phyloP scores from a whole-genome alignment of 2,329 filamentous ascomycete species.

The Fusarium neocosmosporiellum region DNA sequence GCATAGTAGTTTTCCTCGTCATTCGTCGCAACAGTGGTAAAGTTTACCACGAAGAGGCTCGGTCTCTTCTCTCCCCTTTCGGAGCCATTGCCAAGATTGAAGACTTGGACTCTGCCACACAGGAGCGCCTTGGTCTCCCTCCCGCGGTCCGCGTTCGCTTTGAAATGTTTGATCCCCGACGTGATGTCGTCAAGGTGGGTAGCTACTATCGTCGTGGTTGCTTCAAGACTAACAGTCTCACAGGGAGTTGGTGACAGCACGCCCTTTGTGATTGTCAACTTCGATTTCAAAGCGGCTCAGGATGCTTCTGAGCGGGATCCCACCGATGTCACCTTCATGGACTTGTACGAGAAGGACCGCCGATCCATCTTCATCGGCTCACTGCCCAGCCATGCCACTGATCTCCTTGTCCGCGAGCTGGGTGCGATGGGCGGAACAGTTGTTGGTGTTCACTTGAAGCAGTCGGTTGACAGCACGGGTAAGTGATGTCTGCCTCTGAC shows the following conservation, averaged over 20 bases:
- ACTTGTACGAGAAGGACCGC: slow-evolving; percentile 55
- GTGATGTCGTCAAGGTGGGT: slow-evolving; percentile 62
- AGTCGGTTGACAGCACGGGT: slow-evolving; percentile 13
- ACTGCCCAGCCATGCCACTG: slow-evolving; percentile 52
- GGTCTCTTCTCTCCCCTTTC: slow-evolving; percentile 54
- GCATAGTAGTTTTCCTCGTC: slow-evolving; percentile 61
- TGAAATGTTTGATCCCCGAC: slow-evolving; percentile 60
- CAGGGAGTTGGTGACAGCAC: neutral
- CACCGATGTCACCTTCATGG: slow-evolving; percentile 22
- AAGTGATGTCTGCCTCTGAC: slow-evolving; percentile 7
- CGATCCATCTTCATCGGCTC: slow-evolving; percentile 62
- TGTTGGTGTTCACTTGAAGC: slow-evolving; percentile 22
- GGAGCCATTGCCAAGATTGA: slow-evolving; percentile 58
- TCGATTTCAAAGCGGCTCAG: slow-evolving; percentile 16
- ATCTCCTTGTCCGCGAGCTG: slow-evolving; percentile 51
- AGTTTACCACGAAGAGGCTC: slow-evolving; percentile 58
- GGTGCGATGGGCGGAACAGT: slow-evolving; percentile 55
- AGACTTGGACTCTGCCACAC: slow-evolving; percentile 48
- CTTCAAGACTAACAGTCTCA: neutral
- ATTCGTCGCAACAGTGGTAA: slow-evolving; percentile 49
- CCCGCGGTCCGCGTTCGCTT: slow-evolving; percentile 61
- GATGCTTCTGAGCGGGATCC: slow-evolving; percentile 12
- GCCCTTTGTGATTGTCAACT: slow-evolving; percentile 17
- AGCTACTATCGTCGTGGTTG: neutral
- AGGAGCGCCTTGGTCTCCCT: slow-evolving; percentile 49